A percentile compares a stretch with the other conserved stretches of the same genome.
Conservation (phyloP, 2,329 filamentous ascomycete genomes). For the Verticillium albo-atrum region DNA sequence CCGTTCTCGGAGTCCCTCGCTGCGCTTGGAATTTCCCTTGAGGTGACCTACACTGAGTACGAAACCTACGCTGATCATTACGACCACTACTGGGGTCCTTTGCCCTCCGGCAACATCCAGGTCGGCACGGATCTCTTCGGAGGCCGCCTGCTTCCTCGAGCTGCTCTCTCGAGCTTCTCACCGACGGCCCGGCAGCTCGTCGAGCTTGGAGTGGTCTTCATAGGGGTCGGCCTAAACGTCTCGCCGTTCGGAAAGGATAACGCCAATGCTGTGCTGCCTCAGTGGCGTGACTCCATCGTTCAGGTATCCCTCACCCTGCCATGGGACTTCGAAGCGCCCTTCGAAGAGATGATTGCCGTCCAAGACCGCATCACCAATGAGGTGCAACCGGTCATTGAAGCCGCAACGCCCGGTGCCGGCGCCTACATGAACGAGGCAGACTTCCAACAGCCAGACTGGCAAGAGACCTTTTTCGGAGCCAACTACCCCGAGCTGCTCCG, state of each 20-base stretch:
- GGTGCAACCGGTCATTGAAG: slow-evolving; percentile 23
- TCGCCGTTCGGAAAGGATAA: slow-evolving; percentile 22
- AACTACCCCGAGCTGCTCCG: slow-evolving; percentile 20
- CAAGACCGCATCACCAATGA: slow-evolving; percentile 23
- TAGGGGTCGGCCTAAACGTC: slow-evolving; percentile 9
- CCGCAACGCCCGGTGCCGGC: slow-evolving; percentile 17
- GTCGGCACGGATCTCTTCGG: slow-evolving; percentile 23
- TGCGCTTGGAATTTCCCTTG: slow-evolving; percentile 16
- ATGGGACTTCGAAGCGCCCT: slow-evolving; percentile 5
- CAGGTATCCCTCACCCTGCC: slow-evolving; percentile 22
- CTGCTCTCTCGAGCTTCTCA: slow-evolving; percentile 7
- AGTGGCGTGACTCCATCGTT: slow-evolving; percentile 36
- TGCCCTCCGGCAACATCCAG: slow-evolving; percentile 21
- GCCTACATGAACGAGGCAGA: slow-evolving; percentile 26
- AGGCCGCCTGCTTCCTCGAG: slow-evolving; percentile 26
- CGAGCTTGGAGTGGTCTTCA: slow-evolving; percentile 6
- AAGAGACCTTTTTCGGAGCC: slow-evolving; percentile 22
- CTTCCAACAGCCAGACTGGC: slow-evolving; percentile 23
- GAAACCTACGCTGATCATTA: slow-evolving; percentile 17
- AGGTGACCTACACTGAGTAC: slow-evolving; percentile 24
- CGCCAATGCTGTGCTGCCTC: slow-evolving; percentile 31
- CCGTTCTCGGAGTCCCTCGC: slow-evolving; percentile 30
- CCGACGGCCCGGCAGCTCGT: not conserved
- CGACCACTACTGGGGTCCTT: slow-evolving; percentile 12
- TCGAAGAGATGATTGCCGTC: slow-evolving; percentile 9